Evolutionary conservation across 1,139 yeast species (phyloP), one percentile per base, ranked within the genome.

Genomic region (Oligophagozyma castellii): DNA sequence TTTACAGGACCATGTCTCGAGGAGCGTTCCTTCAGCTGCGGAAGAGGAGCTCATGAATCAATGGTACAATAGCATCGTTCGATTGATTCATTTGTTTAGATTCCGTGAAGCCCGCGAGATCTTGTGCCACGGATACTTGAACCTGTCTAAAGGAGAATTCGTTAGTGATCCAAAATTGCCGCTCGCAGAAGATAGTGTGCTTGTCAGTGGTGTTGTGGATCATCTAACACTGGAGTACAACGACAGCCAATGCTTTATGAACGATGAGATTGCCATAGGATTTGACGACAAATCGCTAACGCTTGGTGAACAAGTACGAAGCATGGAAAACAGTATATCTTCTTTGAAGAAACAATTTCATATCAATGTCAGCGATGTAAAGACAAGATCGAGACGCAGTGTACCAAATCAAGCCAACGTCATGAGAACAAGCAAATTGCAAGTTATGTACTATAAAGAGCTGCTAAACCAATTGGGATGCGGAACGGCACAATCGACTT

Each of bases 151-250:
- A 1, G 50, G 53, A 2, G 33, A 38, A 5, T 45, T 65, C 19
- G 37, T 56, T 1, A 12, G 23, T 7, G 20, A 21, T 16, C 18
- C 19, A 3, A 39, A 44, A 1, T 35, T 33, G 10, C 20, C 30
- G 5, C 30, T 33, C n/a, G 36, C 26, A n/a, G 36, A 40, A 1
- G 39, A 47, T 6, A 54, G 51, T 25, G 55, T 67, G 1, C 48
- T 73, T 14, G 59, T 74, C 4, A 72, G 79, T 43, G 86, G 84
- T 2, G 55, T 76, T 2, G 63, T 75, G 14, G 89, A 77, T 46
- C 62, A 65, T 32, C 40, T 76, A 32, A 43, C 33, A 16, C 37
- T 27, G 6, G 11, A 22, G 11, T 21, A 22, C 46, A 33, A 42
- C 47, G 14, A 58, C 52, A 1, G 41, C 58, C 14, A 36, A 43